Evolutionary conservation across 1,139 yeast species (phyloP), one percentile per base, ranked within the genome.

Genomic region (Schwanniomyces etchellsii): DNA sequence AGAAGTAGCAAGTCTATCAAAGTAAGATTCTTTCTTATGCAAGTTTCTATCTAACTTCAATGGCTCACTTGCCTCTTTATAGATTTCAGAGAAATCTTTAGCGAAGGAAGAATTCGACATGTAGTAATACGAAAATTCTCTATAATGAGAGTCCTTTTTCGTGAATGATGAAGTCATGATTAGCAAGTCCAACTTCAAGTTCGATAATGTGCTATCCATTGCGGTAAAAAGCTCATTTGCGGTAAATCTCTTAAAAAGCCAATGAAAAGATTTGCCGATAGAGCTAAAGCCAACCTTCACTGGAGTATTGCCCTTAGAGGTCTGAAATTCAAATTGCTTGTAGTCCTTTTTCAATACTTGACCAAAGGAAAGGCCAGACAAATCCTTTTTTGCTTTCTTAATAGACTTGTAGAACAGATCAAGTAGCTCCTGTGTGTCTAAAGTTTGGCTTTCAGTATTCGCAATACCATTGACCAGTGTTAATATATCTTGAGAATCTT

Each of bases 341-440:
- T 83, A 89, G 50, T 89, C 98, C 52, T 86, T 88, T 27, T 80
- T 62, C 28, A 89, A 60, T 11, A 89, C 54, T 32, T 85, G 94
- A 4, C 49, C 47, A 9, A 77, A 57, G 1, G 72, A 47, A 30
- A 88, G 63, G 0, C 85, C 86, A 2, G 54, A 50, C 29, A 86
- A 60, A 45, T 85, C 78, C 36, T 71, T 70, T 52, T 85, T 86
- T 9, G 78, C 76, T 3, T 46, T 41, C 36, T 70, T 72, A 30
- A 84, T 53, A 5, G 52, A 50, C 9, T 57, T 49, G 48, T 59
- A 74, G 39, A 57, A 64, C 1, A 31, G 30, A 2, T 42, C 38
- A 26, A 44, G 30, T 16, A 31, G 11, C 5, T 4, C n/a, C n/a
- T 7, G n/a, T 18, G 21, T n/a, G n/a, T 18, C 21, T n/a, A 7